Evolutionary conservation across 2,329 filamentous ascomycete genomes (phyloP).

Genomic region (Nothomitra cinnamomea): DNA sequence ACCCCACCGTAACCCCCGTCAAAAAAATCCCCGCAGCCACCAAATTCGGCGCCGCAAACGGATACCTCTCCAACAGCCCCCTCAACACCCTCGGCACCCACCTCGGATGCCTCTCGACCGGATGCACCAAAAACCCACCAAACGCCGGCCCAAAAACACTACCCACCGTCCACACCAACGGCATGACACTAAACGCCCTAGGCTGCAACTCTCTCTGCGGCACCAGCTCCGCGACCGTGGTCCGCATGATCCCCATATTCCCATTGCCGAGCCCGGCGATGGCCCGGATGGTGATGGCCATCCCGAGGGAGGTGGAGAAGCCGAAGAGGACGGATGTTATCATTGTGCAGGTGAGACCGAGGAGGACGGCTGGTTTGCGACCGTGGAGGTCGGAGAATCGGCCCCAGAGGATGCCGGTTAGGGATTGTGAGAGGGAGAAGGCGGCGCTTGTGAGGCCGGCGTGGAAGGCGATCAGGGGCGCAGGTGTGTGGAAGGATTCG

Average conservation of each 20-base stretch:
- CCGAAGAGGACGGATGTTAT: conserved; percentile 67
- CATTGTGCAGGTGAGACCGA: conserved; percentile 65
- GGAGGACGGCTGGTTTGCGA: conserved; percentile 64
- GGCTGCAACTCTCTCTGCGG: conserved; percentile 76
- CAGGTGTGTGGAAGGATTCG: conserved; percentile 53
- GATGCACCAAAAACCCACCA: conserved; percentile 72
- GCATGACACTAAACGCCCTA: conserved; percentile 83
- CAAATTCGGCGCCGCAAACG: conserved; percentile 73
- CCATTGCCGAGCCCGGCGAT: conserved; percentile 76
- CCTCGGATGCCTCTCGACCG: conserved; percentile 53
- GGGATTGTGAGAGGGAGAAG: conserved; percentile 55
- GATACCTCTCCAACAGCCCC: conserved; percentile 55
- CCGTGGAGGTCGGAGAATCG: conserved; percentile 62
- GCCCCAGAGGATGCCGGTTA: conserved; percentile 60
- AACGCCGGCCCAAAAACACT: conserved; percentile 77
- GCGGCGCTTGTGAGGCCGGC: conserved; percentile 57
- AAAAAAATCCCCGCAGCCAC: conserved; percentile 62
- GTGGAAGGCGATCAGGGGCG: conserved; percentile 62
- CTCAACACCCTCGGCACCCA: conserved; percentile 44
- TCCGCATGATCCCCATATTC: conserved; percentile 85
- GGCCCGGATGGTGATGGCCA: conserved; percentile 63
- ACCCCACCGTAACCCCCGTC: conserved; percentile 53
- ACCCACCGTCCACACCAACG: conserved; percentile 74
- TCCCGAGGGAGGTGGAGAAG: conserved; percentile 58
- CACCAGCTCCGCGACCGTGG: conserved; percentile 85